A percentile compares a stretch with the other conserved stretches of the same genome.
These are phyloP conservation scores for Lecanicillium sp. DNA, from an alignment of 2,329 filamentous ascomycete species.

Conservation along the genomic window DNA sequence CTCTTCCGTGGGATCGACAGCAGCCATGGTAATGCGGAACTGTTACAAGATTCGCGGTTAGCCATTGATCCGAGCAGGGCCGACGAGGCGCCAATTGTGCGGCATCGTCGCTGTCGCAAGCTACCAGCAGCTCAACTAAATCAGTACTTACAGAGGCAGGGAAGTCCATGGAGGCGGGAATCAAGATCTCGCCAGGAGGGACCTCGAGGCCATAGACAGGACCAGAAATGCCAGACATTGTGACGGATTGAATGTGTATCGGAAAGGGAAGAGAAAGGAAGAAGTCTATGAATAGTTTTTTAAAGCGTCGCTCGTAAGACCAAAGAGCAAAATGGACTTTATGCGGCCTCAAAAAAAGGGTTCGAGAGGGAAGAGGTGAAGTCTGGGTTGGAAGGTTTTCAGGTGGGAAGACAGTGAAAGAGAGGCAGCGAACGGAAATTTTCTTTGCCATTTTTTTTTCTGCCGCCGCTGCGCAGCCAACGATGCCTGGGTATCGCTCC, in stretches of 20 bases:
- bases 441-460: constrained; percentile 7
- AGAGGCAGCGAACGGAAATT: not conserved
- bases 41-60: constrained; percentile 28
- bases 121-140: not conserved
- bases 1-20: constrained; percentile 80
- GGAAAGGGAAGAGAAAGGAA: constrained; percentile 12
- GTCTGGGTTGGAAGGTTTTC: not conserved
- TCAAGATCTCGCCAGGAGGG: constrained; percentile 72
- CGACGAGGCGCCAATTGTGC: not conserved
- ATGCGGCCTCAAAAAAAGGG: not conserved
- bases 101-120: constrained; percentile 1
- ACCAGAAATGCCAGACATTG: constrained; percentile 56
- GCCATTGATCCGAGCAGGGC: constrained; percentile 1
- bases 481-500: not conserved
- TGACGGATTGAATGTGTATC: constrained; percentile 13
- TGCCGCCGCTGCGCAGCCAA: constrained; percentile 3
- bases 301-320: not conserved
- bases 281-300: not conserved
- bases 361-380: constrained; percentile 3
- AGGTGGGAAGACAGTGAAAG: not conserved
- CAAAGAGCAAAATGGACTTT: not conserved
- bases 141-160: constrained; percentile 67
- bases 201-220: constrained; percentile 90
- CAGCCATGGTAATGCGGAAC: constrained; percentile 98
- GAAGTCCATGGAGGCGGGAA: constrained; percentile 70